Percentiles rank a stretch among this genome's conserved stretches.
Conservation (phyloP, 192 early-diverging fungal species). For the Lunasporangiospora selenospora region DNA sequence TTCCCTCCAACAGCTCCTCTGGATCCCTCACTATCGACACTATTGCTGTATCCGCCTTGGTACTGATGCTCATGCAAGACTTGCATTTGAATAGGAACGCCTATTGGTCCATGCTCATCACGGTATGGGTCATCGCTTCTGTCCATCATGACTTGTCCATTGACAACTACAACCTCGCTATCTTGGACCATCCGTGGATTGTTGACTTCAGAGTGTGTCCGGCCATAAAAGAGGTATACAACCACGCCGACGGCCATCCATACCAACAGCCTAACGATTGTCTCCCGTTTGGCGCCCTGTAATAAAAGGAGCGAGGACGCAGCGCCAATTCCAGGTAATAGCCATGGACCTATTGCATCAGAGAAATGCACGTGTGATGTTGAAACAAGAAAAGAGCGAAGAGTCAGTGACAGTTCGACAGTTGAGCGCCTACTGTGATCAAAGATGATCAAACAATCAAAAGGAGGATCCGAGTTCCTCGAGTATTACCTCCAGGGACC, state of each 20-base stretch:
- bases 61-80: conserved; percentile 19
- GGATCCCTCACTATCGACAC: too few species aligned
- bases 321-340: conserved; percentile 72
- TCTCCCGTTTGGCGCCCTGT: conserved; percentile 65
- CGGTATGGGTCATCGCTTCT: neutral
- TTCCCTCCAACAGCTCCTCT: too few species aligned
- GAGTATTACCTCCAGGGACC: conserved; percentile 66
- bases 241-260: conserved; percentile 84
- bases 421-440: too few species aligned
- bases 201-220: conserved; percentile 64
- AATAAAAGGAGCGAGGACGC: conserved; percentile 67
- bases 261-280: conserved; percentile 75
- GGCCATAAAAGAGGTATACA: conserved; percentile 76
- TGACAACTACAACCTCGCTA: neutral
- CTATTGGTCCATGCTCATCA: neutral
- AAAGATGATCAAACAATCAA: too few species aligned
- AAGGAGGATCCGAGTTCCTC: neutral
- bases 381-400: too few species aligned
- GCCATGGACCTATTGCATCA: conserved; percentile 55
- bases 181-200: conserved; percentile 24
- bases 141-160: neutral
- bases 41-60: too few species aligned
- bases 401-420: too few species aligned
- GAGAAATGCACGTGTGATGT: too few species aligned
- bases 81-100: conserved; percentile 9